Base-by-base conservation (phyloP, 1,284 basidiomycete species). In the Neolentinus lepideus region DNA sequence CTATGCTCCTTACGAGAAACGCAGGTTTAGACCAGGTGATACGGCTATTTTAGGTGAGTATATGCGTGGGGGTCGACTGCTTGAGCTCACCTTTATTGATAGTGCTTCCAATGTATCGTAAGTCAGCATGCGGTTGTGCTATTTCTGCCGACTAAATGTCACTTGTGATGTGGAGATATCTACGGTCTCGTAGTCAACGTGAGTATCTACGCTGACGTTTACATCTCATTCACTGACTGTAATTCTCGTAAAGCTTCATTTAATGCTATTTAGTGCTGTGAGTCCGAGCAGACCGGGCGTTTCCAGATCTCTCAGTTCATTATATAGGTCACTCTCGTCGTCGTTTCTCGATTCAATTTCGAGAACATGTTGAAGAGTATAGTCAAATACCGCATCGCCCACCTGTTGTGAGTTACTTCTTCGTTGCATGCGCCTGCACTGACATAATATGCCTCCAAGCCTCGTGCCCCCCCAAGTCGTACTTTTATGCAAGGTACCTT, bases 271-370 rank as follows among this genome's bases (percentile, higher is more conserved):
- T 62, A 69, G 69, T 43, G 80, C 76, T 48, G 84, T 87, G 67
- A 55, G 73, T 64, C 3, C 45, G 4, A 21, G 26, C 27, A 19
- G 10, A 6, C 4, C 1, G 14, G 46, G 3, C 3, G 11, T 22
- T 26, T 47, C 55, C 21, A 22, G 29, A 19, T 50, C 19, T 27
- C 29, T 27, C 31, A 56, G 38, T 53, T 27, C 53, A 35, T 16
- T 19, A 55, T n/a, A 25, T 48, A 85, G 82, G 71, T 84, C 51
- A 74, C 81, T 0, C 53, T 89, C n/a, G 87, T 93, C 12, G 76
- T 91, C 3, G 69, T 89, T 9, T 81, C 86, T 1, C 88, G 81
- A 63, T 93, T 92, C 67, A 82, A 80, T 57, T 84, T 89, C 53
- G 71, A 75, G 21, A 75, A 75, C 21, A 87, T 89, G 71, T 76